phyloP scores from a whole-genome alignment of 352 stramenopile genomes.

The Globisporangium sylvaticum region DNA sequence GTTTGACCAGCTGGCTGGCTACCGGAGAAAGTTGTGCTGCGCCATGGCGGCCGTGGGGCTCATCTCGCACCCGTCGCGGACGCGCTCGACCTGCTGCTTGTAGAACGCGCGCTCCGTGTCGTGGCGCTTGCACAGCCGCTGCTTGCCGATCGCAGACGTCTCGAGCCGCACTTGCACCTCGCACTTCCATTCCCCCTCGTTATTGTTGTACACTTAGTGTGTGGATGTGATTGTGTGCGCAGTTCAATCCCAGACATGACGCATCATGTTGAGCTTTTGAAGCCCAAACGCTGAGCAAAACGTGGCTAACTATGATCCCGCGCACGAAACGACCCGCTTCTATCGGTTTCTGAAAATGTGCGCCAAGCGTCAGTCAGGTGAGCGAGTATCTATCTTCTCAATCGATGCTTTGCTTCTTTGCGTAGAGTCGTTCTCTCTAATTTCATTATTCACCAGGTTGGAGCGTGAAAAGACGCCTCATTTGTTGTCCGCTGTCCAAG shows the following conservation, averaged over 20 bases:
- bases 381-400: background rate
- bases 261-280: background rate
- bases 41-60: slow-evolving; percentile 54
- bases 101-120: slow-evolving; percentile 49
- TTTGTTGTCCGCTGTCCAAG: background rate
- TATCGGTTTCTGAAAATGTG: background rate
- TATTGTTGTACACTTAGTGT: background rate
- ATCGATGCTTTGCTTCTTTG: background rate
- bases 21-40: slow-evolving; percentile 74
- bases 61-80: slow-evolving; percentile 63
- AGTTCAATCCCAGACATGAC: background rate
- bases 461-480: background rate
- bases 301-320: background rate
- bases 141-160: slow-evolving; percentile 28
- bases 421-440: background rate
- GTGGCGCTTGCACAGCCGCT: slow-evolving; percentile 51
- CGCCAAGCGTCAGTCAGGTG: background rate
- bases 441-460: background rate
- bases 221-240: background rate
- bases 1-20: background rate
- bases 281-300: background rate
- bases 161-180: slow-evolving; percentile 49
- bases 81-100: slow-evolving; percentile 55
- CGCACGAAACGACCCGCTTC: background rate
- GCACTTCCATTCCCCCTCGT: slow-evolving; percentile 26